Conservation (phyloP, 805 yeast genomes). For the Pichia exigua region DNA sequence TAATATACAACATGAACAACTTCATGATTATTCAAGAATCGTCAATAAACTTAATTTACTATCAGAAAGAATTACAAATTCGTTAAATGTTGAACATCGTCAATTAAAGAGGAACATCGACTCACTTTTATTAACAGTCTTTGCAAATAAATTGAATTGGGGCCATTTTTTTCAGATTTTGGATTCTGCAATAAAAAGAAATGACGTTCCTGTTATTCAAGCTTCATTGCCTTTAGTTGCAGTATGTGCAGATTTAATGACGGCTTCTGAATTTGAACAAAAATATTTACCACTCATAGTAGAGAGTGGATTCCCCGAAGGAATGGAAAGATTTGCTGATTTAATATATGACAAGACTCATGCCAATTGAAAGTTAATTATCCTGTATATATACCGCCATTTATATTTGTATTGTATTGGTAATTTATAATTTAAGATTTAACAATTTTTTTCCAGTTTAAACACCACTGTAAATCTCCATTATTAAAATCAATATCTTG, state of each 20-base stretch:
- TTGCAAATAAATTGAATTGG: constrained; percentile 14
- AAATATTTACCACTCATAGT: constrained; percentile 12
- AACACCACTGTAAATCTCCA: constrained; percentile 9
- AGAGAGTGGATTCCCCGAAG: constrained; percentile 2
- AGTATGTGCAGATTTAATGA: constrained; percentile 7
- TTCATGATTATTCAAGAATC: constrained; percentile 7
- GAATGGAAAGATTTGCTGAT: constrained; percentile 1
- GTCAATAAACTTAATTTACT: constrained; percentile 1
- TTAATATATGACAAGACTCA: constrained; percentile 1
- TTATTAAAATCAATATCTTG: constrained; percentile 3
- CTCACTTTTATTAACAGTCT: constrained; percentile 12
- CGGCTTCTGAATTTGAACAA: constrained; percentile 8
- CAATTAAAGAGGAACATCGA: constrained; percentile 6
- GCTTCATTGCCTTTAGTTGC: constrained; percentile 10
- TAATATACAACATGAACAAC: background rate
- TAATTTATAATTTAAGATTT: background rate
- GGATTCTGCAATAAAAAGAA: constrained; percentile 9
- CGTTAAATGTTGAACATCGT: background rate
- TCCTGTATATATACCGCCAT: background rate
- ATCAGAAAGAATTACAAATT: constrained; percentile 1
- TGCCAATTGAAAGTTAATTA: background rate
- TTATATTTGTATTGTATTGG: background rate
- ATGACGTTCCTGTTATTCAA: constrained; percentile 10
- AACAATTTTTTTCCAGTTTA: constrained; percentile 14
- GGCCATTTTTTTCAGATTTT: constrained; percentile 7